phyloP scores from a whole-genome alignment of 2,329 filamentous ascomycete species.

The Calonectria honghensis region DNA sequence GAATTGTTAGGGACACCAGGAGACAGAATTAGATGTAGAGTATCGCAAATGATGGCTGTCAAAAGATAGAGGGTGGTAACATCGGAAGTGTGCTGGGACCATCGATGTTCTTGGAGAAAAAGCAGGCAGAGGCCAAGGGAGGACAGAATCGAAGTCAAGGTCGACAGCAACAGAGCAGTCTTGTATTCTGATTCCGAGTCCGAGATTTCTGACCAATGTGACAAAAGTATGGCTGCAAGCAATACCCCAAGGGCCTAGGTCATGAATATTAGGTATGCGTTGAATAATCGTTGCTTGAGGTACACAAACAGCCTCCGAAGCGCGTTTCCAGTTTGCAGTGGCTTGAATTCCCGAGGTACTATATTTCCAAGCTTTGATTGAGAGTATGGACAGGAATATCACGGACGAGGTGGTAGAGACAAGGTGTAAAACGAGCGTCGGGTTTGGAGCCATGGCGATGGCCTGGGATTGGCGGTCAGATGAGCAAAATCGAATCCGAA shows the following conservation, averaged over 20 bases:
- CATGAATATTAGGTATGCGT: not conserved
- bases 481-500: not conserved
- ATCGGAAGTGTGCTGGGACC: not conserved
- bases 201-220: not conserved
- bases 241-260: not conserved
- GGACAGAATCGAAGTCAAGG: not conserved
- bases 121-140: not conserved
- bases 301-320: not conserved
- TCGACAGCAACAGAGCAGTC: not conserved
- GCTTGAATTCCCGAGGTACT: not conserved
- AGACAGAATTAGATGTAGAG: not conserved
- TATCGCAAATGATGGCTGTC: not conserved
- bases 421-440: not conserved
- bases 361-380: not conserved
- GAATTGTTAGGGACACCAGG: too few relatives aligned
- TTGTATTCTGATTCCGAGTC: not conserved
- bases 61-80: not conserved
- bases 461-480: not conserved
- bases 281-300: too few relatives aligned
- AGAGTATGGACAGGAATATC: not conserved
- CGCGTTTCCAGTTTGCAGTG: too few relatives aligned
- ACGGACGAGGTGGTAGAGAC: not conserved
- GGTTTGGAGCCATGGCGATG: not conserved
- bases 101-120: not conserved
- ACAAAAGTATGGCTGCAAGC: not conserved